These are phyloP conservation scores for Smittium culicis DNA, from an alignment of 371 early-diverging fungal genomes.

Conservation along the genomic window DNA sequence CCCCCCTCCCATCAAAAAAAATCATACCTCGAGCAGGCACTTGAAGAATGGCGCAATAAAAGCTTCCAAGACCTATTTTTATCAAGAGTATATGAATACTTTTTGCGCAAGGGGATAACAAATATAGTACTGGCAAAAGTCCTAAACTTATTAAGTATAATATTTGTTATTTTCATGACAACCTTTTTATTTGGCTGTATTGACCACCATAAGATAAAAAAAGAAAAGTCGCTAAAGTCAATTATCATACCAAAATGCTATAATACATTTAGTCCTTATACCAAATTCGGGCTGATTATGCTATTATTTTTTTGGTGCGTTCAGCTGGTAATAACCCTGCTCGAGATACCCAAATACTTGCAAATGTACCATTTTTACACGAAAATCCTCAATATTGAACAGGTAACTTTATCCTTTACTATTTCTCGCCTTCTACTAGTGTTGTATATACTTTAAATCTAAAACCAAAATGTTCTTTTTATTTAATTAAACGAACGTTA, in stretches of 20 bases:
- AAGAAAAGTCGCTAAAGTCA: constrained; percentile 47
- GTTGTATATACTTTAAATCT: background rate
- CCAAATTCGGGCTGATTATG: constrained; percentile 34
- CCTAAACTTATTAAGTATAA: constrained; percentile 56
- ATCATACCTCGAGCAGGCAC: constrained; percentile 38
- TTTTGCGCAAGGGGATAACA: constrained; percentile 60
- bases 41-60: constrained; percentile 70
- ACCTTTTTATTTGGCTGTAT: constrained; percentile 79
- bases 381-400: constrained; percentile 58
- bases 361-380: constrained; percentile 78
- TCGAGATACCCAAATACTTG: constrained; percentile 52
- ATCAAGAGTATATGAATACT: constrained; percentile 66
- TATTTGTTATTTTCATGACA: constrained; percentile 73
- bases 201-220: constrained; percentile 60
- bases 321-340: constrained; percentile 48
- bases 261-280: constrained; percentile 17
- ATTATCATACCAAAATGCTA: constrained; percentile 65
- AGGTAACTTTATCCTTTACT: constrained; percentile 23
- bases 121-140: constrained; percentile 56
- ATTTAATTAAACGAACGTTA: too few species aligned
- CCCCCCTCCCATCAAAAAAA: background rate
- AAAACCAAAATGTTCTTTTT: too few species aligned
- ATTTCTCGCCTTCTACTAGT: background rate
- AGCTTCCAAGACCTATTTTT: constrained; percentile 70
- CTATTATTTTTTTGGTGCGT: constrained; percentile 60